Evolutionary conservation across 225 moss, liverwort and hornwort species (phyloP).

Genomic region (Straminergon stramineum): DNA sequence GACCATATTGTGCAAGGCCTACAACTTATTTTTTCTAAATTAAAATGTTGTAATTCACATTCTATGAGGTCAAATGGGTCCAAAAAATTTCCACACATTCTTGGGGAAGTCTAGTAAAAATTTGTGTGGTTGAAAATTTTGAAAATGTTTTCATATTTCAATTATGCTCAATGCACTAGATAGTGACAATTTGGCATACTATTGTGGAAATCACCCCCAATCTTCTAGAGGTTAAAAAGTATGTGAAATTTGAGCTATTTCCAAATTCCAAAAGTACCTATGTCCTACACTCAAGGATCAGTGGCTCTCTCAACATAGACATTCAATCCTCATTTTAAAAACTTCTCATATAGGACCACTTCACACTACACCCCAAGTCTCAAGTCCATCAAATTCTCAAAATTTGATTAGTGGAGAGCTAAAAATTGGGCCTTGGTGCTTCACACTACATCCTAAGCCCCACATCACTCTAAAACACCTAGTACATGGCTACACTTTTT

Average conservation of each 20-base stretch:
- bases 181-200: background rate
- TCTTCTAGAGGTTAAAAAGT: background rate
- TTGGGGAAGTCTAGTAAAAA: background rate
- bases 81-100: background rate
- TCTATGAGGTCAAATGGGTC: background rate
- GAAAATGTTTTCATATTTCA: background rate
- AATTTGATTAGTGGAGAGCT: background rate
- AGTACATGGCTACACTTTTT: background rate
- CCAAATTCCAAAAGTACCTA: too few relatives aligned
- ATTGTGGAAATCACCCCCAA: fast-evolving
- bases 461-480: background rate
- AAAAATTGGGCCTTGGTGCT: background rate
- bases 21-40: background rate
- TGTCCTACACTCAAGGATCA: background rate
- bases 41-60: fast-evolving
- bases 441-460: background rate
- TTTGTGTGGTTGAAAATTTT: background rate
- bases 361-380: too few relatives aligned
- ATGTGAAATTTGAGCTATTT: too few relatives aligned
- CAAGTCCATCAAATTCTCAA: background rate
- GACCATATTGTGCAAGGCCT: fast-evolving
- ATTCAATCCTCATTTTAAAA: background rate
- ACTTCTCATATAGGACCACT: background rate
- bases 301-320: background rate
- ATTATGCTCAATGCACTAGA: background rate